Evolutionary conservation across 768 basidiomycete species (phyloP).

Genomic region (Strobilomyces confusus): DNA sequence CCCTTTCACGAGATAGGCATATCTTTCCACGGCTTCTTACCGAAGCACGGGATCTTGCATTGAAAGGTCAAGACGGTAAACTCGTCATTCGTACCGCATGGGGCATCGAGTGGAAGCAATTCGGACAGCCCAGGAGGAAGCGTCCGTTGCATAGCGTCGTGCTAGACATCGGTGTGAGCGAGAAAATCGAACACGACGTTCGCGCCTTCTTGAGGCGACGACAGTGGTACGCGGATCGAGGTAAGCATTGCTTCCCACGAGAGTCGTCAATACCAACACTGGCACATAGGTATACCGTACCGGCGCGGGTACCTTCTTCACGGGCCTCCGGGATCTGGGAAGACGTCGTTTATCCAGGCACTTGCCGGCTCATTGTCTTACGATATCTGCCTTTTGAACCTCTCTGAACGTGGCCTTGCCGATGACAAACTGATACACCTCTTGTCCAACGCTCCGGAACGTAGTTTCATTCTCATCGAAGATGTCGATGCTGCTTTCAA

Average conservation of each 20-base stretch:
- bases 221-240: slow-evolving; percentile 96
- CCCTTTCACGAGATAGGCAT: slow-evolving; percentile 79
- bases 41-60: slow-evolving; percentile 88
- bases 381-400: slow-evolving; percentile 93
- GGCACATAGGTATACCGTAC: slow-evolving; percentile 82
- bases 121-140: slow-evolving; percentile 87
- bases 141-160: slow-evolving; percentile 88
- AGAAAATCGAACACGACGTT: slow-evolving; percentile 78
- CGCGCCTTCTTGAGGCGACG: slow-evolving; percentile 77
- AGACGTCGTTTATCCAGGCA: slow-evolving; percentile 98
- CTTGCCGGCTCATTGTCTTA: slow-evolving; percentile 89
- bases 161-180: slow-evolving; percentile 75
- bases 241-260: slow-evolving; percentile 38
- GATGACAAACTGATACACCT: slow-evolving; percentile 96
- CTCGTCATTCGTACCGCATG: slow-evolving; percentile 95
- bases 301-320: slow-evolving; percentile 92
- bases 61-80: slow-evolving; percentile 85
- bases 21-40: slow-evolving; percentile 77
- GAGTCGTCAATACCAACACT: slow-evolving; percentile 3
- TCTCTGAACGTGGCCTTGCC: slow-evolving; percentile 92
- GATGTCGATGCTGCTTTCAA: slow-evolving; percentile 98
- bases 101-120: slow-evolving; percentile 95
- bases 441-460: slow-evolving; percentile 87
- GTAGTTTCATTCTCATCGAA: slow-evolving; percentile 93
- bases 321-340: slow-evolving; percentile 97